phyloP scores from a whole-genome alignment of 345 rosid genomes.

The Boechera divaricarpa region DNA sequence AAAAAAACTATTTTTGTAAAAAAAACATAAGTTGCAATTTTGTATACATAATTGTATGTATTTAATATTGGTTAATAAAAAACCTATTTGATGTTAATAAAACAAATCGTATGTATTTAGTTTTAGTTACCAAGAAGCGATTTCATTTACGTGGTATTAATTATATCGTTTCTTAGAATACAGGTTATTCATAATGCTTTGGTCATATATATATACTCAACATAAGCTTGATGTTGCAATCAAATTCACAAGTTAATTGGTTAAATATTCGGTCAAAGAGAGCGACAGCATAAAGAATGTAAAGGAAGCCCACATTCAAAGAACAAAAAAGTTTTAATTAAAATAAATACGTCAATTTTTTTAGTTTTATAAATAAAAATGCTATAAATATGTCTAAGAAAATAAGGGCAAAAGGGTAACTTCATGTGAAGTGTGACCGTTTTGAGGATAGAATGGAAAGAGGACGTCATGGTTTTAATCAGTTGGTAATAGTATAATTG shows the following conservation, averaged over 20 bases:
- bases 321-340: conserved; percentile 4
- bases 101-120: not conserved
- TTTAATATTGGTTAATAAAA: not conserved
- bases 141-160: conserved; percentile 11
- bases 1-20: not conserved
- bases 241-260: conserved; percentile 1
- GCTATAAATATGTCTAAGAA: not conserved
- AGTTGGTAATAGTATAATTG: not conserved
- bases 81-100: not conserved
- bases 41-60: not conserved
- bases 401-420: conserved; percentile 16
- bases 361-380: not conserved
- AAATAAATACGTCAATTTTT: conserved; percentile 2
- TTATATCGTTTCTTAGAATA: not conserved
- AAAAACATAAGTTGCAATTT: not conserved
- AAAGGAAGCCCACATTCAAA: conserved; percentile 40
- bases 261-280: conserved; percentile 40
- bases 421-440: not conserved
- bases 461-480: conserved; percentile 11
- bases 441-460: conserved; percentile 20
- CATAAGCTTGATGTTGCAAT: conserved; percentile 16
- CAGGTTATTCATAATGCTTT: not conserved
- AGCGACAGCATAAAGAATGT: conserved; percentile 36
- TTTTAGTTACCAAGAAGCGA: not conserved
- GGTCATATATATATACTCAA: conserved; percentile 1